Percentiles rank a stretch among this genome's conserved stretches.
phyloP scores from a whole-genome alignment of 2,329 filamentous ascomycete genomes.

The Dactylellina leptospora region DNA sequence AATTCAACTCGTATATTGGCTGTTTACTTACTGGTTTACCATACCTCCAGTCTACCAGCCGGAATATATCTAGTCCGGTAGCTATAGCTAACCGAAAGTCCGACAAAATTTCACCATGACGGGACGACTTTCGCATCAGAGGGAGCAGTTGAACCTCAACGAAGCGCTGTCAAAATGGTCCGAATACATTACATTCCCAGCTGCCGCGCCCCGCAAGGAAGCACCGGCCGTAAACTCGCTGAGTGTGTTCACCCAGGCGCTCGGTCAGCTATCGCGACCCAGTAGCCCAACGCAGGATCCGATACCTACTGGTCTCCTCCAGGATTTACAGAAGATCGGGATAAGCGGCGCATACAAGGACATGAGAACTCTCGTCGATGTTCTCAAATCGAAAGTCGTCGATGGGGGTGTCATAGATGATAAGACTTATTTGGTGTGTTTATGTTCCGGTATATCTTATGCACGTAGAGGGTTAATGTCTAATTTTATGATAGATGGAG shows the following conservation, averaged over 20 bases:
- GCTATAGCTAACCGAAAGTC: too few relatives aligned
- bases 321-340: constrained; percentile 47
- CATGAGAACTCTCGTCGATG: constrained; percentile 48
- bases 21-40: too few relatives aligned
- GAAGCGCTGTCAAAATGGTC: constrained; percentile 43
- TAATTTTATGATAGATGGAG: constrained; percentile 55
- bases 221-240: constrained; percentile 11
- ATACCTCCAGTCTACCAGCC: too few relatives aligned
- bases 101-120: too few relatives aligned
- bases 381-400: constrained; percentile 40
- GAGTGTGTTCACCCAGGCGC: constrained; percentile 30
- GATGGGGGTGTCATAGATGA: constrained; percentile 37
- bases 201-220: constrained; percentile 23
- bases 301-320: constrained; percentile 42
- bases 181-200: constrained; percentile 42
- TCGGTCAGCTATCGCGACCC: constrained; percentile 36
- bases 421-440: constrained; percentile 50
- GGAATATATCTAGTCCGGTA: too few relatives aligned
- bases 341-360: constrained; percentile 41
- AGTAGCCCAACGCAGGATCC: constrained; percentile 50
- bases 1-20: neutral
- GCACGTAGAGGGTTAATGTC: neutral
- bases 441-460: neutral
- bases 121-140: constrained; percentile 25
- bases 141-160: constrained; percentile 50